Percentiles rank a stretch among this genome's conserved stretches.
These are phyloP conservation scores for Durio zibethinus DNA, from an alignment of 345 rosid species.

Conservation along the genomic window DNA sequence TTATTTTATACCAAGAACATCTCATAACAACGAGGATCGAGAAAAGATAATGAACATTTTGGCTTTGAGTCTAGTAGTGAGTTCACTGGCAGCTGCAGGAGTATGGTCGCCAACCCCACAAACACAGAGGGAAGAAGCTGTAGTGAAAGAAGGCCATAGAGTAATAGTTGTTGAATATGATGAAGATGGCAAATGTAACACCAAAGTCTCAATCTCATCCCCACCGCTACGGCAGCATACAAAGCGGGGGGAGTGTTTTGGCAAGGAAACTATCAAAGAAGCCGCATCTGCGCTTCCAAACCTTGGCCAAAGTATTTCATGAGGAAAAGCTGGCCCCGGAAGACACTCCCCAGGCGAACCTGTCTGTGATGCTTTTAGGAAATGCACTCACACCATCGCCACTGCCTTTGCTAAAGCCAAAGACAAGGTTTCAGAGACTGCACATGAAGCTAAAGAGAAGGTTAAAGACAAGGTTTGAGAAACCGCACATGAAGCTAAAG, in stretches of 20 bases:
- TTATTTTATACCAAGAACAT: not conserved
- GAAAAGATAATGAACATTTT: conserved; percentile 50
- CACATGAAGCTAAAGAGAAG: conserved; percentile 27
- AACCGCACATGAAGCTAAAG: not conserved
- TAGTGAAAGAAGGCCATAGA: conserved; percentile 63
- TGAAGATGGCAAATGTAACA: conserved; percentile 50
- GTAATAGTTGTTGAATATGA: conserved; percentile 69
- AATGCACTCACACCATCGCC: conserved; percentile 51
- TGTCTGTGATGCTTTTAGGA: conserved; percentile 55
- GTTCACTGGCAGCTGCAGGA: conserved; percentile 40
- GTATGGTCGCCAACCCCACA: conserved; percentile 46
- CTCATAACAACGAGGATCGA: not conserved
- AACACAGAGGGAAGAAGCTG: conserved; percentile 35
- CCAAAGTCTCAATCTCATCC: conserved; percentile 58
- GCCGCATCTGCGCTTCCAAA: conserved; percentile 28
- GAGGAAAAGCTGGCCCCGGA: not conserved
- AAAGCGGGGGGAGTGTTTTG: not conserved
- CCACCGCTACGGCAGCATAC: conserved; percentile 21
- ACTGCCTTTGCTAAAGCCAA: conserved; percentile 39
- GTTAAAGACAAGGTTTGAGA: conserved; percentile 19
- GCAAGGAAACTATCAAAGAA: conserved; percentile 32
- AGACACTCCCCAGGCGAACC: conserved; percentile 39
- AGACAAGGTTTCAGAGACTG: conserved; percentile 24
- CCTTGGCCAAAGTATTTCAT: conserved; percentile 31
- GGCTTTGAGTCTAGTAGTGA: conserved; percentile 46